Evolutionary conservation across 192 early-diverging fungal species (phyloP), one percentile per base, ranked within the genome.

Genomic region (Physocladia obscura): DNA sequence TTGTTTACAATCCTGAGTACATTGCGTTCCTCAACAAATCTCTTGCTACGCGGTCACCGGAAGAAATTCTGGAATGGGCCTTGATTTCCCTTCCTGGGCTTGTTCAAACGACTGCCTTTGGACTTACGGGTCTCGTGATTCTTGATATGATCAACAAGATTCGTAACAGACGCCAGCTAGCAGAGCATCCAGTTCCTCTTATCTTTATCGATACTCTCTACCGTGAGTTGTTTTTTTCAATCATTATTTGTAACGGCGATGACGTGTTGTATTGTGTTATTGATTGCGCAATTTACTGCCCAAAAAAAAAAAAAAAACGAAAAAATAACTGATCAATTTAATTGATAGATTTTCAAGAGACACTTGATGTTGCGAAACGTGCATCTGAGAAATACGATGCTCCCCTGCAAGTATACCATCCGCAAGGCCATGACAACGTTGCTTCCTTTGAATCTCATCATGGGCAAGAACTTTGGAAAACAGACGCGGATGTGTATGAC

Each of bases 161-260:
- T 0, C 76, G 77, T 44, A 60, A 63, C 36, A 60, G 59, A 49
- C 70, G 72, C 21, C 71, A 69, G 24, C 67, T 78, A 0, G 71
- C 48, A 56, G 75, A 67, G 19, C 76, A 90, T 67, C 79, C 79
- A n/a, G 82, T 93, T 0, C 90, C 91, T 13, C 78, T 96, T 26
- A 91, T 98, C 70, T 98, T 98, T 62, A 77, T 98, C 60, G 96
- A 98, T 78, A 98, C 96, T 2, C 80, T 98, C 48, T 91, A 98
- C 75, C 93, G 77, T 79, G 52, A 59, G 70, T 75, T 27, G 34
- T 36, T 19, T 29, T 39, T 0, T 73, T 17, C 26, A n/a, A n/a
- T n/a, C n/a, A n/a, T n/a, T n/a, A n/a, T n/a, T n/a, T n/a, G 19
- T 55, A 71, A 19, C 30, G 34, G 27, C 49, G 44, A 1, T 55